A percentile compares a stretch with the other conserved stretches of the same genome.
These are phyloP conservation scores for Geoglossum glabrum DNA, from an alignment of 495 filamentous ascomycete genomes.

Conservation along the genomic window DNA sequence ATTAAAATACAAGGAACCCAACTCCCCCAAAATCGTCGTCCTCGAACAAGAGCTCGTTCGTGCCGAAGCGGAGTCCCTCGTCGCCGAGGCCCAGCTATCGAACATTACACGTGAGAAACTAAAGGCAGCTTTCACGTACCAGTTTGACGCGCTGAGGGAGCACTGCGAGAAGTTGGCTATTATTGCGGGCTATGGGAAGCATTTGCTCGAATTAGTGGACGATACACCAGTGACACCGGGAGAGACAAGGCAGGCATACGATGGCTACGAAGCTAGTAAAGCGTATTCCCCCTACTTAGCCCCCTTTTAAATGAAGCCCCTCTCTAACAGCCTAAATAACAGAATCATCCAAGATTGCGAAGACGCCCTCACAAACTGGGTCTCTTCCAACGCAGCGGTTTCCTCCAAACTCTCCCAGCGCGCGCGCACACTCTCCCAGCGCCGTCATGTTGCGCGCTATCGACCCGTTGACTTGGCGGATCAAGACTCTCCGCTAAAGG, in stretches of 20 bases:
- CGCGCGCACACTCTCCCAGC: slow-evolving; percentile 66
- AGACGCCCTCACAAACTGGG: slow-evolving; percentile 92
- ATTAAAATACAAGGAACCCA: slow-evolving; percentile 98
- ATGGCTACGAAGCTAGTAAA: slow-evolving; percentile 96
- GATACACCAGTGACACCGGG: slow-evolving; percentile 93
- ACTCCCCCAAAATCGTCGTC: slow-evolving; percentile 90
- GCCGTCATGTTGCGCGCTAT: slow-evolving; percentile 48
- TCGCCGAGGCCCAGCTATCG: slow-evolving; percentile 91
- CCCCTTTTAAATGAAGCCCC: background rate
- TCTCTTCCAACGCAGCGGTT: slow-evolving; percentile 70
- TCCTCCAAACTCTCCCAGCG: slow-evolving; percentile 67
- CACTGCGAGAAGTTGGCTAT: slow-evolving; percentile 98
- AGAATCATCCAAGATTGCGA: slow-evolving; percentile 98
- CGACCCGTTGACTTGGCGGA: slow-evolving; percentile 56
- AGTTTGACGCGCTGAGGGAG: slow-evolving; percentile 92
- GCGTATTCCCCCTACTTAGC: slow-evolving; percentile 25
- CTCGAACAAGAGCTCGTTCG: slow-evolving; percentile 97
- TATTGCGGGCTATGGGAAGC: slow-evolving; percentile 93
- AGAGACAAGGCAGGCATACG: slow-evolving; percentile 88
- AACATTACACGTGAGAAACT: slow-evolving; percentile 99
- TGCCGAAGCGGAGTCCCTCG: slow-evolving; percentile 92
- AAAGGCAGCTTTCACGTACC: slow-evolving; percentile 94
- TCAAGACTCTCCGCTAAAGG: slow-evolving; percentile 65
- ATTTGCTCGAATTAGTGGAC: slow-evolving; percentile 83
- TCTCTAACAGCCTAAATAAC: background rate